Percentiles rank a stretch among this genome's conserved stretches.
Conservation (phyloP, 169 alveolate species). For the Plasmodium gallinaceum region DNA sequence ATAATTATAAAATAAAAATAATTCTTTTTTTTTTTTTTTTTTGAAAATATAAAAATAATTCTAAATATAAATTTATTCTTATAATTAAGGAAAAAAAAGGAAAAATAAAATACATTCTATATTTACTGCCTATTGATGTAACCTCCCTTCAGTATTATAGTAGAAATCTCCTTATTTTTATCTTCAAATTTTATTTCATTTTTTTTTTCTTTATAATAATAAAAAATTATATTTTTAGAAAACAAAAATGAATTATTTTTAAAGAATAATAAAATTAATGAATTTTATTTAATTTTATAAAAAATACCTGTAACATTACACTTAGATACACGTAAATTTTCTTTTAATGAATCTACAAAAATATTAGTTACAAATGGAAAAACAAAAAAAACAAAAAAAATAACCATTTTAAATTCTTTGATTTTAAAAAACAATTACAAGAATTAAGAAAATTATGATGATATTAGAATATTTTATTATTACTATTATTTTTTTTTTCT, state of each 20-base stretch:
- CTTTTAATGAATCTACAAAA: constrained; percentile 38
- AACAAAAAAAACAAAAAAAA: constrained; percentile 32
- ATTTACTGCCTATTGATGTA: constrained; percentile 75
- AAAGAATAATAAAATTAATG: not conserved
- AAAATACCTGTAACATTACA: constrained; percentile 29
- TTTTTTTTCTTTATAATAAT: constrained; percentile 7
- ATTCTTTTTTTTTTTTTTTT: not conserved
- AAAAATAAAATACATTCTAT: constrained; percentile 7
- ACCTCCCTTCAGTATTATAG: constrained; percentile 73
- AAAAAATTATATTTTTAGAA: constrained; percentile 4
- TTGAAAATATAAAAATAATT: not conserved
- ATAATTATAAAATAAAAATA: too few relatives aligned
- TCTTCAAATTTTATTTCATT: constrained; percentile 13
- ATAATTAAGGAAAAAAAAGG: not conserved
- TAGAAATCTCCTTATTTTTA: constrained; percentile 51
- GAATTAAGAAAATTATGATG: not conserved
- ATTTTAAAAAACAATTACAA: constrained; percentile 18
- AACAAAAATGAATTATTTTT: not conserved
- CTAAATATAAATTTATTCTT: too few relatives aligned
- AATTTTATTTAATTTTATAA: constrained; percentile 1
- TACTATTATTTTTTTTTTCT: not conserved
- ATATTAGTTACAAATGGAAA: constrained; percentile 5
- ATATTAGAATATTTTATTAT: not conserved
- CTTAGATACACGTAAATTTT: constrained; percentile 60
- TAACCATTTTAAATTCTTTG: constrained; percentile 36